phyloP scores from a whole-genome alignment of 768 basidiomycete genomes.

The Stropharia rugosoannulata region DNA sequence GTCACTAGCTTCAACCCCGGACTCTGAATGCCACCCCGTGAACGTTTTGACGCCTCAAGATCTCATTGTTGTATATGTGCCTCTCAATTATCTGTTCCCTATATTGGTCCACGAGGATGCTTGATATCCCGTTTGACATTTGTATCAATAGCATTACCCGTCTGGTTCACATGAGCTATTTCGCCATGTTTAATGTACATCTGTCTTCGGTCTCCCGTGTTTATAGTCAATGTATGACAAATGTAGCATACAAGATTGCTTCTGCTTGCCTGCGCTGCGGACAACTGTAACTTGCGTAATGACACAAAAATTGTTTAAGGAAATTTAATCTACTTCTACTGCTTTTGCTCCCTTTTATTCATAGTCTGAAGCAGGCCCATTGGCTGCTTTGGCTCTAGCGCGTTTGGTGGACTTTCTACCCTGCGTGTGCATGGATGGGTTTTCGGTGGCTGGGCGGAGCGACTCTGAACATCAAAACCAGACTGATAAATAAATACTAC shows the following conservation, averaged over 20 bases:
- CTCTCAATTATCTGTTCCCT: not conserved
- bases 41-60: not conserved
- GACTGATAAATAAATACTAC: not conserved
- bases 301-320: not conserved
- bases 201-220: not conserved
- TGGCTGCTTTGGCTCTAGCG: conserved; percentile 12
- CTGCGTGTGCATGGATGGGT: conserved; percentile 42
- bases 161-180: not conserved
- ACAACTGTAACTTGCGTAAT: not conserved
- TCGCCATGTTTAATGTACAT: not conserved
- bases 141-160: conserved; percentile 4
- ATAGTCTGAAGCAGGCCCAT: conserved; percentile 5
- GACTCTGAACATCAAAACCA: conserved; percentile 28
- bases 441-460: conserved; percentile 41
- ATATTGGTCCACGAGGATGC: conserved; percentile 2
- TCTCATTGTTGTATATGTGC: not conserved
- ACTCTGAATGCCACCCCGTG: not conserved
- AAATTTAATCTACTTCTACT: too few species aligned
- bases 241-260: conserved; percentile 1
- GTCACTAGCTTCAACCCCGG: conserved; percentile 44
- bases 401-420: conserved; percentile 43
- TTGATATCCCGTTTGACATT: not conserved
- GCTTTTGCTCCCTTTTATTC: too few species aligned
- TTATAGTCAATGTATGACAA: not conserved
- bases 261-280: not conserved